Conservation (phyloP, 345 rosid species). For the Salix suchowensis region DNA sequence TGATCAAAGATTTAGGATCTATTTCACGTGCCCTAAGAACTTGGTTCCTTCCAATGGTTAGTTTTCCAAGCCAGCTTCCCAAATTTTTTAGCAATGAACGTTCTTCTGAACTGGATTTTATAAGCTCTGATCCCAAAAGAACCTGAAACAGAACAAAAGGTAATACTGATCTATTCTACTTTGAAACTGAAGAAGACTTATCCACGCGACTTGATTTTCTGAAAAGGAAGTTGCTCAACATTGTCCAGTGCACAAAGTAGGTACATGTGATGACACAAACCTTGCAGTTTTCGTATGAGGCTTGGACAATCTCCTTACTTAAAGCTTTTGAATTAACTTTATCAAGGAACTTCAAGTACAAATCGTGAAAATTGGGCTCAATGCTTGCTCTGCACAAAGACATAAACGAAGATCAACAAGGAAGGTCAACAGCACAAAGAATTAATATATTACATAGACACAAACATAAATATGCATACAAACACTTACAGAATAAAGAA, state of each 20-base stretch:
- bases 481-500: neutral
- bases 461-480: neutral
- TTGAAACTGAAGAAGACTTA: neutral
- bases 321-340: conserved; percentile 75
- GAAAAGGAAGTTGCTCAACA: neutral
- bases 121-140: conserved; percentile 93
- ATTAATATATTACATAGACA: neutral
- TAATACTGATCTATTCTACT: neutral
- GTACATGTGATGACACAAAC: conserved; percentile 27
- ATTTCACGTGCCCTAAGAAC: conserved; percentile 92
- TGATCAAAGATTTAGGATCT: conserved; percentile 95
- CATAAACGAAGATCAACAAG: neutral
- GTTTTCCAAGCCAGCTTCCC: conserved; percentile 99
- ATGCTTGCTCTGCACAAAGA: conserved; percentile 77
- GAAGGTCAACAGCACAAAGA: neutral
- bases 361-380: conserved; percentile 92
- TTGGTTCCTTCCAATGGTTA: conserved; percentile 92
- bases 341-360: conserved; percentile 93
- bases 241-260: neutral
- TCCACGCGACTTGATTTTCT: neutral
- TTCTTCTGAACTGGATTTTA: conserved; percentile 96
- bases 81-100: conserved; percentile 90
- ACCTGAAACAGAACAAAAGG: conserved; percentile 46
- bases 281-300: conserved; percentile 98
- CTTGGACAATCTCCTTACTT: conserved; percentile 77